Percentiles rank a stretch among this genome's conserved stretches.
Evolutionary conservation across 2,329 filamentous ascomycete species (phyloP).

Genomic region (Laburnicola sp.): DNA sequence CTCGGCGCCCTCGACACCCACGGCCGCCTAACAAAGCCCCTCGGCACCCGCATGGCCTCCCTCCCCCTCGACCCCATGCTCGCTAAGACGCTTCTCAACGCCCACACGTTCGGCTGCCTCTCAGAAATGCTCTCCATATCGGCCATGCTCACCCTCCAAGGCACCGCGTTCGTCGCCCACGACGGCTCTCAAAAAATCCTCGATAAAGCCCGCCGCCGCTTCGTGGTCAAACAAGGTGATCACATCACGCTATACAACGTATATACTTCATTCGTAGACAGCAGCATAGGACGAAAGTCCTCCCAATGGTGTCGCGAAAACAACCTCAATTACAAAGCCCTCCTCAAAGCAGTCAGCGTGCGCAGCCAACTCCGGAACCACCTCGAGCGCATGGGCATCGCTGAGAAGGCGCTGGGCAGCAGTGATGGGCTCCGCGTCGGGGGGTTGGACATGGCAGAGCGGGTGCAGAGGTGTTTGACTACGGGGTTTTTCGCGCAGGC

Average conservation of each 20-base stretch:
- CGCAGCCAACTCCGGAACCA: slow-evolving; percentile 84
- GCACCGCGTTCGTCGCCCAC: slow-evolving; percentile 79
- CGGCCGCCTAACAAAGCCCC: slow-evolving; percentile 82
- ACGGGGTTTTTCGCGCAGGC: slow-evolving; percentile 92
- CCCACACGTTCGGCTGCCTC: slow-evolving; percentile 74
- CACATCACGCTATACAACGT: slow-evolving; percentile 90
- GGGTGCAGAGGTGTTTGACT: slow-evolving; percentile 82
- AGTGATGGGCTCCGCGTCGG: slow-evolving; percentile 45
- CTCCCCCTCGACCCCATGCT: slow-evolving; percentile 95
- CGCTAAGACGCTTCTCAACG: slow-evolving; percentile 80
- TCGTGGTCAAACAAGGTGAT: slow-evolving; percentile 91
- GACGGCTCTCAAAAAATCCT: slow-evolving; percentile 75
- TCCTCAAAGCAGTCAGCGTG: slow-evolving; percentile 82
- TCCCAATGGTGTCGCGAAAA: slow-evolving; percentile 85
- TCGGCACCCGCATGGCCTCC: slow-evolving; percentile 92
- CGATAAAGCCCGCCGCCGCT: slow-evolving; percentile 75
- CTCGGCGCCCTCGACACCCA: slow-evolving; percentile 86
- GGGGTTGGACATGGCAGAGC: slow-evolving; percentile 62
- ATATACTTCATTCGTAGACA: slow-evolving; percentile 80
- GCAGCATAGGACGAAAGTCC: slow-evolving; percentile 76
- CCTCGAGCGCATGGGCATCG: slow-evolving; percentile 80
- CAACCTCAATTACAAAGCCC: slow-evolving; percentile 80
- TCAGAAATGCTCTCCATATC: slow-evolving; percentile 88
- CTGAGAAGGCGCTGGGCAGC: slow-evolving; percentile 53
- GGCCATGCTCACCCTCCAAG: slow-evolving; percentile 88